Base-by-base conservation (phyloP, 371 early-diverging fungal species). In the Lichtheimia ornata region DNA sequence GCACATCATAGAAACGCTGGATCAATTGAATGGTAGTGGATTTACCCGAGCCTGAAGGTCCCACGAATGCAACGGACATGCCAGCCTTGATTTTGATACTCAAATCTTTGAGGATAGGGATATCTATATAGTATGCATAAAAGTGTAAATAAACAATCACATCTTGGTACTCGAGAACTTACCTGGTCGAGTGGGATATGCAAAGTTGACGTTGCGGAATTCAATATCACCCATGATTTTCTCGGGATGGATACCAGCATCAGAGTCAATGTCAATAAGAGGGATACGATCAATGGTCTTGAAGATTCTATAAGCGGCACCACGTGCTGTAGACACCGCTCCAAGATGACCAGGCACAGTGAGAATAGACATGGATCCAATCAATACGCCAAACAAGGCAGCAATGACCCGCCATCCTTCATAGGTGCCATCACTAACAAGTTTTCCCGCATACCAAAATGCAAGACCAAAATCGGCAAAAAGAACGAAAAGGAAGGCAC, bases 21-120 rank as follows among this genome's bases (percentile, higher is more conserved):
- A 95, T 56, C 27, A 97, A 84, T 45, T 88, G 87, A 50, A 96
- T 77, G 25, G 92, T 88, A 15, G 97, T 96, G 13, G 93, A 92
- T 68, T 94, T 94, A 44, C 97, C 95, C n/a, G 88, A 87, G 11
- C 97, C 96, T 30, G 91, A 90, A 47, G 82, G 81, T 41, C 91
- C 93, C 5, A 91, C 92, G 51, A 91, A 75, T 3, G 91, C 93
- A 14, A 89, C 82, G 3, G 87, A 90, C 63, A 86, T 76, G 13
- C 92, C 93, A 2, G 94, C 81, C 44, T 80, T 63, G 50, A 92
- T 76, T 5, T 63, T 79, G n/a, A 93, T 67, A 60, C 66, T 81
- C 53, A 91, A 65, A 12, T 77, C 65, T 40, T 84, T 73, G 54
- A 93, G 73, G 42, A 89, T 83, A 3, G 75, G 77, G 18, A 87